Conservation (phyloP, 2,329 filamentous ascomycete species). For the Penicillium hesseltinei region DNA sequence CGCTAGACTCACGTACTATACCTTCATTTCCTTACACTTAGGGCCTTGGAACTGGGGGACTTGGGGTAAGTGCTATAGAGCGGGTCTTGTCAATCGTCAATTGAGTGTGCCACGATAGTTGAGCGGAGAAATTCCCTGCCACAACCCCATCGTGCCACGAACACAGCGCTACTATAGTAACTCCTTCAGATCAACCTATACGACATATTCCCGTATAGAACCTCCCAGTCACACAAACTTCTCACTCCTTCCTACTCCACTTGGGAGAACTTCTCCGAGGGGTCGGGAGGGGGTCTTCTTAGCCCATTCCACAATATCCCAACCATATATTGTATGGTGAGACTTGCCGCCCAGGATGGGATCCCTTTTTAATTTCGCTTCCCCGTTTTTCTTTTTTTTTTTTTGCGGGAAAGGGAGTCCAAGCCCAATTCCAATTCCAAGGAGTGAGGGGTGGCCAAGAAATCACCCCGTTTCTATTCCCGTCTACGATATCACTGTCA, state of each 20-base stretch:
- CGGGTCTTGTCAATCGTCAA: slow-evolving; percentile 4
- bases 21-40: neutral
- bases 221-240: neutral
- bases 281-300: slow-evolving; percentile 1
- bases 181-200: neutral
- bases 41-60: neutral
- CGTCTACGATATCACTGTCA: neutral
- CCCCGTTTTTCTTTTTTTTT: neutral
- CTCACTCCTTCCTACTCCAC: neutral
- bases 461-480: neutral
- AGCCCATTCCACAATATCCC: slow-evolving; percentile 9
- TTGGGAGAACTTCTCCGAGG: slow-evolving; percentile 1
- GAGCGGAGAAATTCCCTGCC: neutral
- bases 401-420: neutral
- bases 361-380: neutral
- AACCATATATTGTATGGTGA: neutral
- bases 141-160: slow-evolving; percentile 1
- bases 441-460: slow-evolving; percentile 10
- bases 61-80: slow-evolving; percentile 2
- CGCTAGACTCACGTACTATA: neutral
- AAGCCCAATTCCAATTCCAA: neutral
- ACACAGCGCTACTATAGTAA: neutral
- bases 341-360: neutral
- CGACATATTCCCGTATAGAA: neutral
- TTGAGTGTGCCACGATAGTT: slow-evolving; percentile 7